These are phyloP conservation scores for Rhodotorula taiwanensis DNA, from an alignment of 768 basidiomycete genomes.

Conservation along the genomic window DNA sequence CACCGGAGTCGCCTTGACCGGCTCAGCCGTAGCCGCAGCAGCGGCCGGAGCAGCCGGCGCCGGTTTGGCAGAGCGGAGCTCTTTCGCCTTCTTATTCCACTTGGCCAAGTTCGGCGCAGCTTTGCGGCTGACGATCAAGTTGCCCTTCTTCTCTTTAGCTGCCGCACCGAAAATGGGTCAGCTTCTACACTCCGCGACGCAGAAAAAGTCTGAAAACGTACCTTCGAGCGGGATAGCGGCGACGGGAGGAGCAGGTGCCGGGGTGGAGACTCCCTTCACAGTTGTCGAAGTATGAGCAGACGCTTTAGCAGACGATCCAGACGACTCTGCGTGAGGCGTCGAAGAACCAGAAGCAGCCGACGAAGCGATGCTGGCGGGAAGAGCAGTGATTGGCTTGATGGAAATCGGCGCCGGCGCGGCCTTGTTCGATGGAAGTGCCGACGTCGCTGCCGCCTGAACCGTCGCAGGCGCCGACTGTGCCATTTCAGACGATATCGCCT, in stretches of 20 bases:
- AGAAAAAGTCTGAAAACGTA: conserved; percentile 1
- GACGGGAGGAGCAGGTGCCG: neutral
- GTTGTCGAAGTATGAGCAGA: neutral
- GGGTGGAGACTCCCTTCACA: too few species aligned
- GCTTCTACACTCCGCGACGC: too few species aligned
- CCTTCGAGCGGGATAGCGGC: conserved; percentile 13
- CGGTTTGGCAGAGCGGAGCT: conserved; percentile 51
- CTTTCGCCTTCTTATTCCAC: conserved; percentile 94
- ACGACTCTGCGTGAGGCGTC: neutral
- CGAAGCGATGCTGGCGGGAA: neutral
- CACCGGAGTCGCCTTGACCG: neutral
- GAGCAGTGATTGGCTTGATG: conserved; percentile 17
- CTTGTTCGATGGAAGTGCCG: neutral
- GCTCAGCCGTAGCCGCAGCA: neutral
- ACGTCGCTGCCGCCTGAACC: too few species aligned
- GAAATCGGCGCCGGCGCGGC: conserved; percentile 7
- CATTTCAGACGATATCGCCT: neutral
- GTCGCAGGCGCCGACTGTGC: neutral
- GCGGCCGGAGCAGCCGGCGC: neutral
- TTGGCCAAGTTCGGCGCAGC: conserved; percentile 85
- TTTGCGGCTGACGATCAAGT: conserved; percentile 48
- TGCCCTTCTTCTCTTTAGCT: conserved; percentile 30
- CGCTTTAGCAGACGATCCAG: neutral
- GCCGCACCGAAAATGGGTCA: neutral
- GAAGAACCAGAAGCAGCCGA: neutral